Conservation (phyloP, 768 basidiomycete species). For the Leucosporidium scottii region DNA sequence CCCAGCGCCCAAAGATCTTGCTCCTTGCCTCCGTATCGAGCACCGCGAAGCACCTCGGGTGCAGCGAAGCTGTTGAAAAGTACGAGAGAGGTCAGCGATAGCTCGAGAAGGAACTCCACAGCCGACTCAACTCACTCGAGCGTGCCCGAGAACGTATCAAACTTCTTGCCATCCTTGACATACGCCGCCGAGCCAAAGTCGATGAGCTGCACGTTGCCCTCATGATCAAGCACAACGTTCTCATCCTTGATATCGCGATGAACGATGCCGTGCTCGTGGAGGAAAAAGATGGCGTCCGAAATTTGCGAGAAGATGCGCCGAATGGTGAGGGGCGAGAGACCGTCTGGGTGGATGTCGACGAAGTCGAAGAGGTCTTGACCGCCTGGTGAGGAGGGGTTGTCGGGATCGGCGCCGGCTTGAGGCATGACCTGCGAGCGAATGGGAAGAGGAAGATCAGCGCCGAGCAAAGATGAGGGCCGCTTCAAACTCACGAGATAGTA, state of each 20-base stretch:
- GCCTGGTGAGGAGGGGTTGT: conserved; percentile 46
- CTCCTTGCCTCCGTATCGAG: conserved; percentile 89
- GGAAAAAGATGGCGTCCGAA: conserved; percentile 73
- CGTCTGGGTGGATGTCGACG: conserved; percentile 80
- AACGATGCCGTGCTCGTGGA: conserved; percentile 88
- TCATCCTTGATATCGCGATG: conserved; percentile 99
- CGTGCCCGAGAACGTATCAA: conserved; percentile 48
- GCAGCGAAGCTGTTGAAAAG: conserved; percentile 59
- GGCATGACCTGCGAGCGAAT: conserved; percentile 40
- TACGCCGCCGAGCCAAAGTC: conserved; percentile 77
- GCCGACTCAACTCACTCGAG: conserved; percentile 35
- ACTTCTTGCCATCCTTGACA: conserved; percentile 45
- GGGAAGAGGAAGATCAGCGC: conserved; percentile 39
- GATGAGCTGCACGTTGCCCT: conserved; percentile 81
- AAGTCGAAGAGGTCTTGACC: conserved; percentile 80
- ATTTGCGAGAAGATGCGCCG: conserved; percentile 87
- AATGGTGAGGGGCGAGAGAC: conserved; percentile 65
- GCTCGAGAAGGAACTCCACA: too few relatives aligned
- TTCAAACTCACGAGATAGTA: conserved; percentile 84
- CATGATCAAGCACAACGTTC: conserved; percentile 48
- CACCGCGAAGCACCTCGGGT: conserved; percentile 90
- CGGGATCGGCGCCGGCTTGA: conserved; percentile 13
- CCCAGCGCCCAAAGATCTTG: conserved; percentile 99
- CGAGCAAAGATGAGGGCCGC: conserved; percentile 26
- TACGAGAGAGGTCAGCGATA: too few relatives aligned